Conservation (phyloP, 1,284 basidiomycete genomes). For the Irpex lacteus region DNA sequence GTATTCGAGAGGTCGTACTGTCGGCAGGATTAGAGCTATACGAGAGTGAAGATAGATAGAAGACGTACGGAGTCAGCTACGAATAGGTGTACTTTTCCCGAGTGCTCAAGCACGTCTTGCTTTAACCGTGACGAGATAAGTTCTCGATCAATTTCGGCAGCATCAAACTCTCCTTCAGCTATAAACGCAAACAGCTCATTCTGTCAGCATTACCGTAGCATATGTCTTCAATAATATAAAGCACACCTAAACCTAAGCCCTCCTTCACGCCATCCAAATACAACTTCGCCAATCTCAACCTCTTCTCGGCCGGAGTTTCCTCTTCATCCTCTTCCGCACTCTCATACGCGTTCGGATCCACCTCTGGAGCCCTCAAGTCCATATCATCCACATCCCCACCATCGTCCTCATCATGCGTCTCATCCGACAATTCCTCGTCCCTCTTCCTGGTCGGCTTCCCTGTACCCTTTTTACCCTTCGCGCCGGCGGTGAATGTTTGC, state of each 20-base stretch:
- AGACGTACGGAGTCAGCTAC: constrained; percentile 65
- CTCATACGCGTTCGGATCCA: constrained; percentile 45
- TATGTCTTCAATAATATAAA: background rate
- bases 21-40: no score
- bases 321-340: constrained; percentile 80
- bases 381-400: constrained; percentile 65
- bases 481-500: background rate
- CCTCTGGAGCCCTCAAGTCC: constrained; percentile 65
- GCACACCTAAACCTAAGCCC: constrained; percentile 56
- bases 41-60: constrained; percentile 1
- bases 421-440: constrained; percentile 78
- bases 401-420: constrained; percentile 53
- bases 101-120: constrained; percentile 84
- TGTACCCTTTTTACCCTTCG: constrained; percentile 14
- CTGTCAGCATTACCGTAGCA: background rate
- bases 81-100: constrained; percentile 82
- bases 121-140: constrained; percentile 88
- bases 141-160: constrained; percentile 90
- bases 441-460: constrained; percentile 30
- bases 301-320: constrained; percentile 94
- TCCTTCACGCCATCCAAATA: constrained; percentile 88
- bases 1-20: constrained; percentile 44
- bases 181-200: constrained; percentile 1
- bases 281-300: constrained; percentile 85
- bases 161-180: constrained; percentile 88